Conservation (phyloP, 1,284 basidiomycete genomes). For the Cryptococcus maquisensis region DNA sequence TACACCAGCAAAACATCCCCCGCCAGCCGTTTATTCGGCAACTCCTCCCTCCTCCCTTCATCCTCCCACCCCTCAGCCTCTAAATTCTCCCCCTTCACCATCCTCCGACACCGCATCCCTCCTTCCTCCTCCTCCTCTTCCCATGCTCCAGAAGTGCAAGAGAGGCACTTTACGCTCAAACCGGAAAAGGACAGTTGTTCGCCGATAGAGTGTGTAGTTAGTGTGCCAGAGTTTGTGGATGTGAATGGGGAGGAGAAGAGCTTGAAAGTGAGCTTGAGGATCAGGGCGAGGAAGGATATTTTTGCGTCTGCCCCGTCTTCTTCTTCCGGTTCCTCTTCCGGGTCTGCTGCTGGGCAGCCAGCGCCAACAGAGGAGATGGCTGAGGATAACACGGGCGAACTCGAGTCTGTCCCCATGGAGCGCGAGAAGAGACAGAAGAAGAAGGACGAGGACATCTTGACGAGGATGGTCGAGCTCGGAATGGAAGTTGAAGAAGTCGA, state of each 20-base stretch:
- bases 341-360: background rate
- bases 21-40: slow-evolving; percentile 9
- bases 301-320: background rate
- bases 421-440: slow-evolving; percentile 1
- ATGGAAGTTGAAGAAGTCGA: slow-evolving; percentile 47
- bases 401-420: slow-evolving; percentile 18
- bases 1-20: slow-evolving; percentile 2
- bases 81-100: slow-evolving; percentile 20
- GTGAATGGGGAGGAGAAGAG: slow-evolving; percentile 31
- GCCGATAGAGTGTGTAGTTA: slow-evolving; percentile 42
- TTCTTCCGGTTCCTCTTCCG: too few relatives aligned
- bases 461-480: slow-evolving; percentile 34
- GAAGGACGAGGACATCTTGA: slow-evolving; percentile 13
- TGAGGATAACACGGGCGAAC: background rate
- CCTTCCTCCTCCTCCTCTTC: slow-evolving; percentile 6
- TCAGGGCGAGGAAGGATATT: slow-evolving; percentile 24
- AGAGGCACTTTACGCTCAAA: slow-evolving; percentile 28
- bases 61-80: slow-evolving; percentile 3
- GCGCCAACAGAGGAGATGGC: background rate
- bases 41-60: slow-evolving; percentile 10
- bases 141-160: background rate
- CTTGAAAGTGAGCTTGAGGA: slow-evolving; percentile 33
- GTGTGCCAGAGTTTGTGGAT: slow-evolving; percentile 44
- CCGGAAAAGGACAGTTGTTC: slow-evolving; percentile 18
- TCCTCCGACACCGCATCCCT: slow-evolving; percentile 38